Percentiles rank a stretch among this genome's conserved stretches.
Evolutionary conservation across 2,329 filamentous ascomycete genomes (phyloP).

Genomic region (Purpureocillium takamizusanense): DNA sequence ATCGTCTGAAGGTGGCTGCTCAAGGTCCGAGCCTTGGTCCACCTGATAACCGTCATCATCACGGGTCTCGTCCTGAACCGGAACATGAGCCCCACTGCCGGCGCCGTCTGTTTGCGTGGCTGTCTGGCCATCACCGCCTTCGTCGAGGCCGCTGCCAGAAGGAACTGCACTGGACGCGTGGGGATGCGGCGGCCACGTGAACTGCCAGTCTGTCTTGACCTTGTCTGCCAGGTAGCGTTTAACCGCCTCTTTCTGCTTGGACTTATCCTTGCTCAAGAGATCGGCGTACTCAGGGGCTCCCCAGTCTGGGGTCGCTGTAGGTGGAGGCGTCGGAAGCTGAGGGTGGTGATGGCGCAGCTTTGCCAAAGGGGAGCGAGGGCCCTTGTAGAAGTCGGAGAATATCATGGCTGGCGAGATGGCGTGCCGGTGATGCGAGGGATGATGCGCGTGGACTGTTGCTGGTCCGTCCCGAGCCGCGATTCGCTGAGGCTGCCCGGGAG

Average conservation of each 20-base stretch:
- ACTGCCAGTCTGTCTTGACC: constrained; percentile 52
- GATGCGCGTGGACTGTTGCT: neutral
- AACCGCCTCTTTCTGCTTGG: constrained; percentile 54
- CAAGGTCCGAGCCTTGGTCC: constrained; percentile 34
- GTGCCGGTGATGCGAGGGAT: neutral
- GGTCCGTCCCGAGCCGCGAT: too few relatives aligned
- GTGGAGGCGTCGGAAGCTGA: constrained; percentile 18
- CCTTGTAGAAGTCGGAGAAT: constrained; percentile 51
- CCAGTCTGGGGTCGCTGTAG: constrained; percentile 22
- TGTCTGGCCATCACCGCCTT: neutral
- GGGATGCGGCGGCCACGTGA: constrained; percentile 40
- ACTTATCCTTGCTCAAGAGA: constrained; percentile 52
- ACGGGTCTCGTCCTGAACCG: constrained; percentile 20
- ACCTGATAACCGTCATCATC: constrained; percentile 25
- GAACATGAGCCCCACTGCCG: too few relatives aligned
- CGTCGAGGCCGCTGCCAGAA: neutral
- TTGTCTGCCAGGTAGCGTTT: constrained; percentile 43
- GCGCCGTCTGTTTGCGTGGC: too few relatives aligned
- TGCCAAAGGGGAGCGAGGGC: constrained; percentile 41
- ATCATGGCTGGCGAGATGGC: constrained; percentile 31
- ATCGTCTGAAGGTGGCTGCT: constrained; percentile 8
- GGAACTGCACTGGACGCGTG: neutral
- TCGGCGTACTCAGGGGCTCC: constrained; percentile 48
- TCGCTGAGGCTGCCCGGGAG: too few relatives aligned
- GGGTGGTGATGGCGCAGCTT: constrained; percentile 35